Base-by-base conservation (phyloP, 192 early-diverging fungal species). In the Coemansia sp. region DNA sequence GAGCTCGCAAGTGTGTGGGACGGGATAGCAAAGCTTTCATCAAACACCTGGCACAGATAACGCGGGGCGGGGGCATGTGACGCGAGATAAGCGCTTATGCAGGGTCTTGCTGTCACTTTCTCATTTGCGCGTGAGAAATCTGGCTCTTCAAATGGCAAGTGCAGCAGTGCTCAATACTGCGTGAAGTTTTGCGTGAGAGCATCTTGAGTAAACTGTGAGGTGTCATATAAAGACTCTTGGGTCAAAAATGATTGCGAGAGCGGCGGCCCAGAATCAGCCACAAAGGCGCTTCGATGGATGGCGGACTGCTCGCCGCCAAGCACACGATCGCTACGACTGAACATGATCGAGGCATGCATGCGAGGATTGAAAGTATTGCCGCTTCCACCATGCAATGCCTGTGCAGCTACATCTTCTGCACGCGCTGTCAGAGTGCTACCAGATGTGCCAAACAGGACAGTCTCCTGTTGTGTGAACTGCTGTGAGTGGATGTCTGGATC, bases 291-390 rank as follows among this genome's bases (percentile, higher is more conserved):
- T 4, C 34, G 34, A 9, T 9, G 3, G 34, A 3, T 25, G 53
- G 58, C n/a, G 5, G 44, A 53, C 28, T 58, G 52, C 31, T 34
- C 21, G 53, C 62, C 63, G 22, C 56, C 60, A 27, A 75, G 56
- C 4, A 82, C 66, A 18, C 74, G 73, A 60, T 82, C 79, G 62
- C 74, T 76, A 28, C 67, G 70, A 54, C 74, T 76, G 30, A 82
- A 74, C 74, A 76, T 73, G 21, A 82, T 82, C 3, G 71, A 76
- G 3, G 73, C 70, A 34, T 76, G 79, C 79, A 82, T 69, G 16
- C 68, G 68, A 4, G 79, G 72, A 30, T 67, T 70, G 56, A 76
- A 76, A 23, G 56, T 49, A 56, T 72, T 76, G 2, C 19, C 25
- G 8, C 30, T 19, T 26, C 49, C 30, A 7, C 7, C 56, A 19